phyloP scores from a whole-genome alignment of 2,329 filamentous ascomycete species.

The Verticillium tricorpus region DNA sequence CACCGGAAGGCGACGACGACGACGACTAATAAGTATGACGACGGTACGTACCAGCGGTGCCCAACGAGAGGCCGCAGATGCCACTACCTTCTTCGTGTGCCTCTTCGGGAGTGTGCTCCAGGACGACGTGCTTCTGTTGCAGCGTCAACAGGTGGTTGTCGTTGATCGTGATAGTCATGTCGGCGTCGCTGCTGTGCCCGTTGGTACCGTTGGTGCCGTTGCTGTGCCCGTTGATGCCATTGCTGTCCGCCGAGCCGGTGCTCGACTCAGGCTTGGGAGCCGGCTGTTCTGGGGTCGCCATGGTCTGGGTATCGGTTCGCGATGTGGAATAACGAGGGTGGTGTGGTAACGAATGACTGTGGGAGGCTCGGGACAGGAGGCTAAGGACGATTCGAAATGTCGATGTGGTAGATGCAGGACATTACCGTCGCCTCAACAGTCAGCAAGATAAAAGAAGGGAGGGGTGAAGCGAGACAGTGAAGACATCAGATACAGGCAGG shows the following conservation, averaged over 20 bases:
- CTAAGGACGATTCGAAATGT: not conserved
- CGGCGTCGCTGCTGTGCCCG: not conserved
- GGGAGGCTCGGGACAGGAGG: not conserved
- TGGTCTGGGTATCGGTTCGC: not conserved
- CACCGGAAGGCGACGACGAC: not conserved
- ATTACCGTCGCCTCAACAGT: not conserved
- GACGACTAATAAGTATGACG: not conserved
- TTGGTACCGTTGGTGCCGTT: not conserved
- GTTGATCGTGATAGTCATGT: not conserved
- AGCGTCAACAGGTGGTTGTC: conserved; percentile 1
- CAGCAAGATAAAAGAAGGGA: not conserved
- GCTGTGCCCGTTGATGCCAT: not conserved
- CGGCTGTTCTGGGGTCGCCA: not conserved
- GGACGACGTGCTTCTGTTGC: not conserved
- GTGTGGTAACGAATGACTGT: not conserved
- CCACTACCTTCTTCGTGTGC: not conserved
- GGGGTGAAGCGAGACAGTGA: not conserved
- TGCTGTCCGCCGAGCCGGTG: not conserved
- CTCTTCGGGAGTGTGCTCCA: not conserved
- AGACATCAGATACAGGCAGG: not conserved
- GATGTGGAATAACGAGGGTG: not conserved
- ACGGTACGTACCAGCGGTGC: not conserved
- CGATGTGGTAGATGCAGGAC: not conserved
- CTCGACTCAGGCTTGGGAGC: not conserved
- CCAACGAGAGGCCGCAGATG: not conserved